Evolutionary conservation across 345 rosid species (phyloP), one percentile per base, ranked within the genome.

Genomic region (Psidium friedrichsthalianum): DNA sequence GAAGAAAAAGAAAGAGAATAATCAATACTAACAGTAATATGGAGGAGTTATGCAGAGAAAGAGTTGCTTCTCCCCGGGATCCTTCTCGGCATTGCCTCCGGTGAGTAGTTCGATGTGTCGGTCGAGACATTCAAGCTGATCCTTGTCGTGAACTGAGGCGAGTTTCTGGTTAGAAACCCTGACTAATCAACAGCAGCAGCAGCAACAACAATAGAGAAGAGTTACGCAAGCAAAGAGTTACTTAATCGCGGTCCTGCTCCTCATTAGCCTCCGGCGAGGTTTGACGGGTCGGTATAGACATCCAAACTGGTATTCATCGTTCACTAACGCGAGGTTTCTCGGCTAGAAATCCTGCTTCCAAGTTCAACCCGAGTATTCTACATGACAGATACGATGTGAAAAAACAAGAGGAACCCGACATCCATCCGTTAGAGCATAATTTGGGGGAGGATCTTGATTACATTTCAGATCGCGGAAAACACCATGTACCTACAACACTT

Each of bases 131-230:
- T 2, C 6, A 0, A 69, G 78, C 78, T 18, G 47, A 69, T 69
- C 20, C 11, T 36, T 0, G 13, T 18, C 0, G 7, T 32, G 20
- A 12, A 1, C 47, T 32, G 20, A 9, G 20, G 47, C 78, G 42
- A 36, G 78, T 22, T 69, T 69, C 24, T 32, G 47, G 47, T 8
- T 69, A 36, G 20, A 69, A 69, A 2, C 40, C 47, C 78, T 4
- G 78, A 0, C 0, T 64, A 64, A 64, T 64, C 42, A 15, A 64
- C 22, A 29, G 22, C 16, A 13, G 51, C 51, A 47, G 51, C 51
- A 51, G 12, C 56, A 53, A 2, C 6, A 53, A 5, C 5, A 53
- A 32, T 0, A 64, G 76, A 29, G 11, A 36, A 18, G 78, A 18
- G 47, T 69, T 18, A 69, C 1, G 14, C 78, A 69, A 69, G 78